A percentile compares a stretch with the other conserved stretches of the same genome.
Evolutionary conservation across 768 basidiomycete species (phyloP).

Genomic region (Cytidiella melzeri): DNA sequence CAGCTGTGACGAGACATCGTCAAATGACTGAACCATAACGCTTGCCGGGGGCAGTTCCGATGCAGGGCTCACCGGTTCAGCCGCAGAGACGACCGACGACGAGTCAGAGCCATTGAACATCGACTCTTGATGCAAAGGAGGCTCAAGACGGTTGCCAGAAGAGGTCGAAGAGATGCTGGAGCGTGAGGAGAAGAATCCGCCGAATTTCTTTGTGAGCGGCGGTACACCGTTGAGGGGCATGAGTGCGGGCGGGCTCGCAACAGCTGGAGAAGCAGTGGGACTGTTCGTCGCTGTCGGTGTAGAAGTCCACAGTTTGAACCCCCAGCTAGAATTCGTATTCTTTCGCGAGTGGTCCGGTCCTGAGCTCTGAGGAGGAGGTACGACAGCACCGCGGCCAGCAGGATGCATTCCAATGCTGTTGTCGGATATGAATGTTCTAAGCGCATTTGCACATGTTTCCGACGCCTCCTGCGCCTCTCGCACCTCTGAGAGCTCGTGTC

Average conservation of each 20-base stretch:
- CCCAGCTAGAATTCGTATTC: constrained; percentile 35
- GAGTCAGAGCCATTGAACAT: constrained; percentile 51
- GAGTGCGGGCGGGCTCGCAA: constrained; percentile 20
- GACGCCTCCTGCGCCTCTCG: constrained; percentile 85
- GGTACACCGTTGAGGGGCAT: constrained; percentile 25
- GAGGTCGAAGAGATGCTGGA: constrained; percentile 44
- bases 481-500: constrained; percentile 65
- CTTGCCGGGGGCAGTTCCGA: constrained; percentile 18
- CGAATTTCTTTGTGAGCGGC: constrained; percentile 59
- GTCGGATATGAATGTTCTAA: constrained; percentile 78
- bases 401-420: constrained; percentile 50
- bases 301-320: constrained; percentile 65
- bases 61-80: constrained; percentile 55
- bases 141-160: constrained; percentile 26
- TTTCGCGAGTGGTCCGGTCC: background rate
- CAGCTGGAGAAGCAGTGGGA: constrained; percentile 23
- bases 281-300: constrained; percentile 11
- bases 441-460: constrained; percentile 74
- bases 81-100: constrained; percentile 45
- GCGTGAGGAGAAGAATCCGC: constrained; percentile 63
- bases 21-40: constrained; percentile 10
- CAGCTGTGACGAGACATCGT: background rate
- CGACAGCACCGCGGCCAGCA: constrained; percentile 11
- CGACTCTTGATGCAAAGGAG: constrained; percentile 26
- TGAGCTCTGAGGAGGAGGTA: background rate